Evolutionary conservation across 1,139 yeast species (phyloP), one percentile per base, ranked within the genome.

Genomic region (Candida dubliniensis): DNA sequence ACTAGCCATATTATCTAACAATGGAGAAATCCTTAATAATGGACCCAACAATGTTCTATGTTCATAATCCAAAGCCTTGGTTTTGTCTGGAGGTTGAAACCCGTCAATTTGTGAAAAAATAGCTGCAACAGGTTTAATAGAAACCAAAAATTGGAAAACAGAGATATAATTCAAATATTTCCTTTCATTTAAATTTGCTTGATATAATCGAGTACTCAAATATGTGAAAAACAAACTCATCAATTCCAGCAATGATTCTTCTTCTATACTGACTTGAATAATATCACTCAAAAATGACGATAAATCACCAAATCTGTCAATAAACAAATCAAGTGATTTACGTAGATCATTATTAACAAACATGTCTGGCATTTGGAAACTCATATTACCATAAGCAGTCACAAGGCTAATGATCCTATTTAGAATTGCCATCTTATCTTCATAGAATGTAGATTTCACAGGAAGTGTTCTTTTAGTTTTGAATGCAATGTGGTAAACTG

Each of bases 1-100:
- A 8, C 69, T 69, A 4, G 76, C 67, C 4, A 76, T 74, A 33
- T 55, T 49, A 18, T 61, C 65, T 10, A 79, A 73, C 41, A 90
- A 66, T 0, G 96, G 96, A 0, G 96, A 87, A 15, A 89, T 65
- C 45, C 84, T 72, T 47, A 89, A 75, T 34, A 89, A 71, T 2
- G 96, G 87, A 2, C 98, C 98, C 45, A 91, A 66, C 10, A 88
- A 61, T 0, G 96, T 81, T 31, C 71, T 69, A 26, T 67, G 67
- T 55, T 87, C 95, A 51, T 77, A 77, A 38, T 76, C 76, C 31
- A 72, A 60, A 10, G 76, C 66, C 1, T 86, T 72, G 23, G 68
- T 59, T 15, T 46, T 40, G 41, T 61, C 68, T 34, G 71, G 69
- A 37, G 81, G 81, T 44, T 65, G 66, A 49, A 84, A 87, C 0